Evolutionary conservation across 805 yeast genomes (phyloP), one percentile per base, ranked within the genome.

Genomic region (Ogataea glucozyma): DNA sequence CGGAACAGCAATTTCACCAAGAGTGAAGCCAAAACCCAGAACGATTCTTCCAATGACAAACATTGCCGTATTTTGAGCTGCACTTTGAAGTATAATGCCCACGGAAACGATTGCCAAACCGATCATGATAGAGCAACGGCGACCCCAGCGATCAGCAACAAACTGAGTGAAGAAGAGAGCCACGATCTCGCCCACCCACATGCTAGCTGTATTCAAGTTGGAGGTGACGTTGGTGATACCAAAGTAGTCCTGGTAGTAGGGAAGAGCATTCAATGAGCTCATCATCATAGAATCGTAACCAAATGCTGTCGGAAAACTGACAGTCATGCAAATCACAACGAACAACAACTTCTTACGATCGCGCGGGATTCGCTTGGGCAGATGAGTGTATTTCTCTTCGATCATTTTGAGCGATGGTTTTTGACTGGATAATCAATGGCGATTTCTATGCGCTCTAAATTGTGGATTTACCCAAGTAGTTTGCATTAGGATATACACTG

Each of bases 31-130:
- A 41, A 67, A 46, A 49, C 80, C 78, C 41, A 73, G 47, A 40
- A 74, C 47, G 20, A 75, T 48, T 63, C 81, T 65, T 1, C 72
- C 54, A 18, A 56, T 67, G 16, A 72, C 54, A 54, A 72, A 72
- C 57, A 52, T 52, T 24, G 56, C 58, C 31, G 44, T 43, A 24
- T 34, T 48, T 26, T 40, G 47, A 17, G 45, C 41, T 13, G 49
- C 49, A 43, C 46, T 46, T 40, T 48, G 52, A 11, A 48, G 32
- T 26, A 41, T 38, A 16, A 46, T 49, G 31, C 50, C 52, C 9
- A 46, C 19, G 24, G 38, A 40, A 13, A 48, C 44, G 13, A 48
- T 21, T 1, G 35, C 1, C 26, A 46, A 37, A 11, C 49, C 47
- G 11, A 23, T 13, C 19, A 46, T 35, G 13, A 48, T 43, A 9